Base-by-base conservation (phyloP, 257 asterid species). In the Solanum rostratum region DNA sequence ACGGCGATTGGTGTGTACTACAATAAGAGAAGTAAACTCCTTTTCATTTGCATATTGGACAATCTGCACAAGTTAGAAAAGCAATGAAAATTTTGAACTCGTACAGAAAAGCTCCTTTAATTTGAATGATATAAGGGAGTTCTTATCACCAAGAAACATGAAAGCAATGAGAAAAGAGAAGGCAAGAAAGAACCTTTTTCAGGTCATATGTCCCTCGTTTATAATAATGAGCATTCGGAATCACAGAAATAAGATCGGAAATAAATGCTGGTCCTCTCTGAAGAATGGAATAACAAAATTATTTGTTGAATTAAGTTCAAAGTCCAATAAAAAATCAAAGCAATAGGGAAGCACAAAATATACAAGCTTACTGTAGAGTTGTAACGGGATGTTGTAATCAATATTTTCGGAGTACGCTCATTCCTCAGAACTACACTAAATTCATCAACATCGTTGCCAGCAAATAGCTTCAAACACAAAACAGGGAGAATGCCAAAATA, bases 241-340 rank as follows among this genome's bases (percentile, higher is more conserved):
- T 93, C 87, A 93, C 89, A 37, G 98, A 88, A 50, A 92, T 89
- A 82, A 95, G 90, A 85, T 96, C 96, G 7, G 89, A 55, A 84
- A 95, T 93, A 87, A 96, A 93, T 14, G 90, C 98, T 84, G 99
- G 99, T 30, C 98, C 99, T 80, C 98, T 95, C 99, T 95, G 94
- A 84, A 86, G 73, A 87, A 85, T 79, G 74, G 59, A 45, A 16
- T 16, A 37, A 33, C 59, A 18, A 14, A 29, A 18, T 27, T 53
- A 55, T n/a, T 33, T 66, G 74, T 30, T 30, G 3, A 78, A 76
- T 27, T 16, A 10, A 5, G 43, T 50, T 50, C 82, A 27, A 78
- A 15, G 18, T 16, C 63, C 27, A 49, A 49, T 46, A 16, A 62
- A 76, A n/a, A 19, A 20, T 6, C 62, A 65, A 46, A 50, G 27